These are phyloP conservation scores for Brassica cretica DNA, from an alignment of 345 rosid species.

Conservation along the genomic window DNA sequence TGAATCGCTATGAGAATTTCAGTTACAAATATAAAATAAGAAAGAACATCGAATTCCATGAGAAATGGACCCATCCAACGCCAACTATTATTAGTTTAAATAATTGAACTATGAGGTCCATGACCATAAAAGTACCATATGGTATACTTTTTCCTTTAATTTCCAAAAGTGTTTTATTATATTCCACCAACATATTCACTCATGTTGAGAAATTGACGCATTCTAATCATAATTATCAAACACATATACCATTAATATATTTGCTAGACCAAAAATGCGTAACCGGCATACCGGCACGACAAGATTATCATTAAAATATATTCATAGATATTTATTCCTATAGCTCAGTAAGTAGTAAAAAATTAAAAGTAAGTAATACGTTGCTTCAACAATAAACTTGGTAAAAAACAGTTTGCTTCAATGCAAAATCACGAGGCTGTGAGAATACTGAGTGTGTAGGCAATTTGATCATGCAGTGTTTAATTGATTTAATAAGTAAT, in stretches of 20 bases:
- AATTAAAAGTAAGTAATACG: too few relatives aligned
- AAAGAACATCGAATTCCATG: slow-evolving; percentile 31
- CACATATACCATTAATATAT: neutral
- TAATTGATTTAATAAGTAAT: neutral
- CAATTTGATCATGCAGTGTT: neutral
- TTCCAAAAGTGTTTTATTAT: neutral
- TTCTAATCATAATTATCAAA: neutral
- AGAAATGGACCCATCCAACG: slow-evolving; percentile 29
- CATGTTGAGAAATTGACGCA: too few relatives aligned
- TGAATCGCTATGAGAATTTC: neutral
- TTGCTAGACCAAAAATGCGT: neutral
- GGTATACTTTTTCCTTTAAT: neutral
- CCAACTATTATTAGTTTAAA: slow-evolving; percentile 33
- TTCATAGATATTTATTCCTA: neutral
- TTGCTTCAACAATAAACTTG: too few relatives aligned
- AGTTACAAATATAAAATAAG: neutral
- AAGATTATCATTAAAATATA: too few relatives aligned
- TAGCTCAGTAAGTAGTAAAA: neutral
- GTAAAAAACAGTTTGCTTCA: neutral
- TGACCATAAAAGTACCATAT: slow-evolving; percentile 33
- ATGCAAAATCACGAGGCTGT: neutral
- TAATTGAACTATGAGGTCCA: slow-evolving; percentile 29
- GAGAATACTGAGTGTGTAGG: neutral
- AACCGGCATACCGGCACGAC: too few relatives aligned
- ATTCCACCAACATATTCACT: slow-evolving; percentile 31